phyloP scores from a whole-genome alignment of 257 asterid genomes.

The Solanum peruvianum region DNA sequence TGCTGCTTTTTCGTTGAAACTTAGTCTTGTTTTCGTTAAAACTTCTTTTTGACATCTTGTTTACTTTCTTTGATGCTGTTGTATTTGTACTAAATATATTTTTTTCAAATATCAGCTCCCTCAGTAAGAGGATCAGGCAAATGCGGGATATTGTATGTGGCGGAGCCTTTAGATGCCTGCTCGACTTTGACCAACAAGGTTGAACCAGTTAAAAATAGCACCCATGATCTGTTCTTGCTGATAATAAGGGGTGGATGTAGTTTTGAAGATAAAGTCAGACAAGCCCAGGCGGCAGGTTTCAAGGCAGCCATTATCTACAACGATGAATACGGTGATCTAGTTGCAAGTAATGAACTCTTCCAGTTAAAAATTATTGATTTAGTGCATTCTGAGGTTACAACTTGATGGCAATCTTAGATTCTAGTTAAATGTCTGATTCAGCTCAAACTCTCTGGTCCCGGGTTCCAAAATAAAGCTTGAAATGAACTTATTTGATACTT shows the following conservation, averaged over 20 bases:
- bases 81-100: neutral
- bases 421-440: neutral
- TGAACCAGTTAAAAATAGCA: conserved; percentile 11
- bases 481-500: neutral
- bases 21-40: neutral
- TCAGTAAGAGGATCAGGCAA: conserved; percentile 37
- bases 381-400: neutral
- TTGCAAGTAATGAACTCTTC: conserved; percentile 56
- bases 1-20: neutral
- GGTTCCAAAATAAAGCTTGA: neutral
- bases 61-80: neutral
- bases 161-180: conserved; percentile 79
- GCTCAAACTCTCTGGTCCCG: neutral
- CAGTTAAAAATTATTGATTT: neutral
- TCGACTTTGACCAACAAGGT: conserved; percentile 32
- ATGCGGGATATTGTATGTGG: conserved; percentile 41
- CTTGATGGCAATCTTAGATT: neutral
- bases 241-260: conserved; percentile 74
- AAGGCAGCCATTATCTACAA: conserved; percentile 66
- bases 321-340: conserved; percentile 36
- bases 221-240: conserved; percentile 42
- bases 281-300: conserved; percentile 62
- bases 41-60: neutral
- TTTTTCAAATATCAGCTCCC: conserved; percentile 44
- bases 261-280: conserved; percentile 67